Base-by-base conservation (phyloP, 768 basidiomycete genomes). In the Rhodosporidiobolus odoratus region DNA sequence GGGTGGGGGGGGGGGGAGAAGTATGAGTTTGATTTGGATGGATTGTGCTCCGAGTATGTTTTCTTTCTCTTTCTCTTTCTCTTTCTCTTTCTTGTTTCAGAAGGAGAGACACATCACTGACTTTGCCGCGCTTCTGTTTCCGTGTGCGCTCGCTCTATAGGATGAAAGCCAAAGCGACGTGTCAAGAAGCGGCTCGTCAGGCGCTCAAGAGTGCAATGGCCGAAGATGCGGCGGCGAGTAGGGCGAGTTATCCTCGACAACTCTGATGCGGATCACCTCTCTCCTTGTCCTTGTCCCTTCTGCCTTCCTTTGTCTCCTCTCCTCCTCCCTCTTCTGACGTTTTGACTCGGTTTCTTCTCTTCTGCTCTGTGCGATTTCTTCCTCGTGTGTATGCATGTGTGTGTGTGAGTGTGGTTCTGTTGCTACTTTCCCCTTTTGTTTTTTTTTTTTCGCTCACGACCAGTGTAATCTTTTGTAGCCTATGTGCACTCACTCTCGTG, bases 121-220 rank as follows among this genome's bases (percentile, higher is more conserved):
- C 45, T 23, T 6, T 21, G n/a, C 50, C 41, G 60, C 35, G 41
- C 3, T 3, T 0, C 17, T 15, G 23, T 19, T 45, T 43, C 17
- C 25, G 4, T 4, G 9, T 30, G 16, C n/a, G 16, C n/a, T 17
- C 58, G 37, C 38, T 27, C 58, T 6, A 23, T 60, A 72, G 70
- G 58, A 59, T 74, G 62, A 74, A 70, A 54, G 35, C 58, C 47
- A 74, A 74, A 35, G 73, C 73, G 50, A 65, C 62, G 43, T 74
- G 73, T 38, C 73, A 70, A 37, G 73, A 74, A 40, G 68, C 68
- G 5, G 73, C 73, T 17, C n/a, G 69, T 10, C 47, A 50, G 32
- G 73, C 73, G 38, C 41, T 74, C 25, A 37, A 43, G 38, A 35
- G 43, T 2, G 73, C 73, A 19, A 74, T 74, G 73, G 50, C 41